Percentiles rank a stretch among this genome's conserved stretches.
Evolutionary conservation across 805 yeast genomes (phyloP).

Genomic region (Lachancea mirantina): DNA sequence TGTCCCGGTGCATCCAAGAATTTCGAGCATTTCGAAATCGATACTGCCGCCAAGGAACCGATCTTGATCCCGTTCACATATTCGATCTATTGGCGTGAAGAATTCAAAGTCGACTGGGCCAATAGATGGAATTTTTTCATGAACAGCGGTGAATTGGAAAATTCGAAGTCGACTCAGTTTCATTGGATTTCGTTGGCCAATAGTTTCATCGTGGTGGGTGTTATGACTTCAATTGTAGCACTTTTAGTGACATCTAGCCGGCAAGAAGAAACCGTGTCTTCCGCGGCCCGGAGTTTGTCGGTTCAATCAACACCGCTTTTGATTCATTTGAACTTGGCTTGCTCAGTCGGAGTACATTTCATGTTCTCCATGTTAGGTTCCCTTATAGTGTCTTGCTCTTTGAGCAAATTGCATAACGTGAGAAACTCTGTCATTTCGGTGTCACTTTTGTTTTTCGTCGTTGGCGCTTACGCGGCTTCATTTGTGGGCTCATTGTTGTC

Average conservation of each 20-base stretch:
- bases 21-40: constrained; percentile 50
- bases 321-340: constrained; percentile 31
- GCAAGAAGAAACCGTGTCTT: constrained; percentile 10
- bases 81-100: constrained; percentile 86
- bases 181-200: constrained; percentile 77
- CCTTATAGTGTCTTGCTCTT: constrained; percentile 48
- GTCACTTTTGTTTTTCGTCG: constrained; percentile 51
- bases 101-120: constrained; percentile 53
- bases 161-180: constrained; percentile 38
- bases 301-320: constrained; percentile 2
- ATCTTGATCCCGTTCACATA: constrained; percentile 67
- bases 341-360: constrained; percentile 71
- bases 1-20: constrained; percentile 72
- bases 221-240: constrained; percentile 55
- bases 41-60: constrained; percentile 30
- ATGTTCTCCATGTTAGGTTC: constrained; percentile 59
- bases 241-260: constrained; percentile 42
- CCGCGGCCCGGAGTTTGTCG: constrained; percentile 7
- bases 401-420: constrained; percentile 54
- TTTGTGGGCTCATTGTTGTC: constrained; percentile 57
- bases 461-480: constrained; percentile 72
- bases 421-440: constrained; percentile 61
- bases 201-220: constrained; percentile 55
- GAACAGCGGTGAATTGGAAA: constrained; percentile 37
- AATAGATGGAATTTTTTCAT: constrained; percentile 71